Base-by-base conservation (phyloP, 2,329 filamentous ascomycete genomes). In the Cladosporium sp. region DNA sequence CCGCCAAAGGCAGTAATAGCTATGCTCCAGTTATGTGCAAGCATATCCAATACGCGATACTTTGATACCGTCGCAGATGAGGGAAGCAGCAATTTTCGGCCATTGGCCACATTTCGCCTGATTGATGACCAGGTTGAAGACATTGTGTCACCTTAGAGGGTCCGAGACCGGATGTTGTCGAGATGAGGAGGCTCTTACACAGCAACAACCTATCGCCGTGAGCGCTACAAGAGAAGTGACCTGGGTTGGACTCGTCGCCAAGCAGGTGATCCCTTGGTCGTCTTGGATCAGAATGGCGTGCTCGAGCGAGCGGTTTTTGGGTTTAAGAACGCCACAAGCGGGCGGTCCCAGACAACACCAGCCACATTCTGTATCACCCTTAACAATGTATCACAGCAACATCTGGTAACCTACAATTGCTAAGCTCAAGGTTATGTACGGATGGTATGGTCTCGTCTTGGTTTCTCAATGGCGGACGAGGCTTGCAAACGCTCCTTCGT, bases 1-100 rank as follows among this genome's bases (percentile, higher is more conserved):
- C 89, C 89, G 76, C 71, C 71, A 57, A 72, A 72, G 4, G 70
- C 59, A 26, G 67, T 71, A 31, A 72, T 62, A 16, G 68, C 70
- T 18, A 72, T 68, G 8, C 33, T 37, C 70, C 70, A 72, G 50
- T 66, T 69, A 28, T 71, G 70, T 1, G 64, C 65, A 7, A 70
- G 66, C 67, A 69, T 70, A 61, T 70, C 69, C 10, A 71, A 7
- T 23, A 55, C 46, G 35, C 46, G 49, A 23, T 50, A n/a, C 21
- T 28, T 63, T 10, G 49, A 63, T 3, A 40, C 31, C 11, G 31
- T 63, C 28, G 31, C 46, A 1, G 56, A 29, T 18, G 56, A 59
- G 12, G 56, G 21, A 21, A 59, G 56, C 12, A 59, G 56, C 8
- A 10, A 14, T 59, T 59, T 46, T 37, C 56, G 56, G 37, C 35